Evolutionary conservation across 169 alveolate species (phyloP), one percentile per base, ranked within the genome.

Genomic region (Toxoplasma gondii): DNA sequence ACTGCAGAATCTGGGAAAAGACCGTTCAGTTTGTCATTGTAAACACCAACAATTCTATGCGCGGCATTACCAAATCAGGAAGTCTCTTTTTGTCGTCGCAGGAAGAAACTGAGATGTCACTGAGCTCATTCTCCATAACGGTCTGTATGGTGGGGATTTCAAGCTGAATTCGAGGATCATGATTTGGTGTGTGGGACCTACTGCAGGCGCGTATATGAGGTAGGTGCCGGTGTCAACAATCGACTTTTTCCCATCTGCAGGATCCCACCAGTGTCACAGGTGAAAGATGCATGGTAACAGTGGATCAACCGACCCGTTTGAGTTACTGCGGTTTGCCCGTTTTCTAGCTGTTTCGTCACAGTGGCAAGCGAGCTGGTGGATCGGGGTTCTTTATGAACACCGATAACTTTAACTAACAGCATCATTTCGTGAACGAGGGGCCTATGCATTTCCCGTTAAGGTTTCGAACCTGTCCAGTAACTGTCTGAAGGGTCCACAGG

Each of bases 401-500:
- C 91, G 80, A 44, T 74, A 29, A 86, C 58, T 44, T 39, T 44
- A 39, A 49, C 91, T 86, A 78, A 10, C 2, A 44, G 12, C 24
- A n/a, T 24, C 67, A 19, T 4, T 0, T 36, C 31, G 36, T 44
- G 70, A 29, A 38, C 16, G 69, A 49, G 27, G 58, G 0, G 58
- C 22, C 58, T 49, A 49, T 5, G 58, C 12, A 9, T 49, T 49
- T 49, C 58, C 58, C 58, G 22, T 49, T 49, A 49, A 49, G 22
- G 38, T 12, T 16, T 34, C 70, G 44, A 36, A 88, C 92, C 96
- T 69, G 94, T 84, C 96, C 96, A 94, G 94, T 94, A 94, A 93
- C 95, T 86, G 81, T 87, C 84, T 70, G 95, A 94, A 36, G 96
- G 94, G 44, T 94, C 96, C 49, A 94, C 96, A 36, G 95, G 92